Evolutionary conservation across 148 eudicot genomes (phyloP), one percentile per base, ranked within the genome.

Genomic region (Fagopyrum homotropicum): DNA sequence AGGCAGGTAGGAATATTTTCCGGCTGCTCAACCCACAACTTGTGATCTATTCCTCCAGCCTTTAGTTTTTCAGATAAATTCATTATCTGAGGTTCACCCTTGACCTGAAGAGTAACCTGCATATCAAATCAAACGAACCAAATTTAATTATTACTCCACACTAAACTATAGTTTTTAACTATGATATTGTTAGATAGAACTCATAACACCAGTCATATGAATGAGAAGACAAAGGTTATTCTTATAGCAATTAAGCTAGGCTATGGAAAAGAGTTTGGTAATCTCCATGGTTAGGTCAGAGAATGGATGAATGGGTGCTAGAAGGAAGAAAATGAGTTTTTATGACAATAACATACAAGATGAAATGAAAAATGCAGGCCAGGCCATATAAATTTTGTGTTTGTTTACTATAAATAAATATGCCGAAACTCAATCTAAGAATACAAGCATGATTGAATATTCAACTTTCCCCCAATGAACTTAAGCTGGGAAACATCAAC

Each of bases 101-200:
- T 91, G 1, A 93, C 98, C 82, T 93, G 94, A 73, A 93, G 88
- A 17, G 98, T 93, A 22, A 93, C 98, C 98, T 93, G 79, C 80
- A 79, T 56, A 57, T 56, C 71, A 71, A 73, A 80, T 3, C 45
- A 8, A 30, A 15, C 22, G 7, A 29, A 1, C 6, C 9, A 46
- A 19, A 30, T 11, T 47, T 44, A 10, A 14, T 71, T 19, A 63
- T 9, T 61, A 6, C 8, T 17, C 43, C 43, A 63, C 69, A 63
- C 9, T 9, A 49, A 49, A 7, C 52, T 12, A 63, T 63, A 6
- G 69, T 63, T 63, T 15, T 40, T 63, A 16, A 35, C 40, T 35
- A 2, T 1, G 40, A 35, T 35, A 35, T 35, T 35, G 3, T 49
- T 12, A 49, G 52, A 49, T 49, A 49, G 52, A 49, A 10, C 52